phyloP scores from a whole-genome alignment of 2,329 filamentous ascomycete genomes.

The Drechslera avenae region DNA sequence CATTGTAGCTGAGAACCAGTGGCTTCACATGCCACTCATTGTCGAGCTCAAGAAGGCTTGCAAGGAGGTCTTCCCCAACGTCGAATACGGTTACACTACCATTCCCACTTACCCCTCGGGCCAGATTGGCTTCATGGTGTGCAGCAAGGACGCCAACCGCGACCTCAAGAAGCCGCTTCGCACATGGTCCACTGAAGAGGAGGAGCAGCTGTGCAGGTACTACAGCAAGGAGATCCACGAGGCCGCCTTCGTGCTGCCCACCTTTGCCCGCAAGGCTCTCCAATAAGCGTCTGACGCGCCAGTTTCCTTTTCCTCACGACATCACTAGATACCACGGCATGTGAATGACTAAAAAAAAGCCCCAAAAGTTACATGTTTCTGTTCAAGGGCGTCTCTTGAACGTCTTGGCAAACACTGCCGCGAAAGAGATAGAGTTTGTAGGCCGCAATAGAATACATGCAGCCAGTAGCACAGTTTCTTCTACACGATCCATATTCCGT shows the following conservation, averaged over 20 bases:
- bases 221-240: slow-evolving; percentile 98
- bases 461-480: neutral
- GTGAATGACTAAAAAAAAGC: slow-evolving; percentile 34
- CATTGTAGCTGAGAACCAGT: slow-evolving; percentile 90
- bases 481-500: neutral
- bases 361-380: slow-evolving; percentile 16
- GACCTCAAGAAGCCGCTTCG: slow-evolving; percentile 86
- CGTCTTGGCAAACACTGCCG: neutral
- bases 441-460: neutral
- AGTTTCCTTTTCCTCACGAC: slow-evolving; percentile 23
- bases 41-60: slow-evolving; percentile 94
- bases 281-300: slow-evolving; percentile 37
- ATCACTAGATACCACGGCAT: slow-evolving; percentile 43
- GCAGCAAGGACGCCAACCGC: slow-evolving; percentile 87
- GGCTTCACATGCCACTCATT: slow-evolving; percentile 95
- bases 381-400: neutral
- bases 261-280: slow-evolving; percentile 81
- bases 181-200: slow-evolving; percentile 81
- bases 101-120: slow-evolving; percentile 99
- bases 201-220: slow-evolving; percentile 92
- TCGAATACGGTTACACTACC: slow-evolving; percentile 98
- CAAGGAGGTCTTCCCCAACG: slow-evolving; percentile 94
- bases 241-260: slow-evolving; percentile 90
- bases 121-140: slow-evolving; percentile 99
- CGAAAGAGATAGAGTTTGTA: slow-evolving; percentile 1